Conservation (phyloP, 1,284 basidiomycete species). For the Fomitopsis palustris region DNA sequence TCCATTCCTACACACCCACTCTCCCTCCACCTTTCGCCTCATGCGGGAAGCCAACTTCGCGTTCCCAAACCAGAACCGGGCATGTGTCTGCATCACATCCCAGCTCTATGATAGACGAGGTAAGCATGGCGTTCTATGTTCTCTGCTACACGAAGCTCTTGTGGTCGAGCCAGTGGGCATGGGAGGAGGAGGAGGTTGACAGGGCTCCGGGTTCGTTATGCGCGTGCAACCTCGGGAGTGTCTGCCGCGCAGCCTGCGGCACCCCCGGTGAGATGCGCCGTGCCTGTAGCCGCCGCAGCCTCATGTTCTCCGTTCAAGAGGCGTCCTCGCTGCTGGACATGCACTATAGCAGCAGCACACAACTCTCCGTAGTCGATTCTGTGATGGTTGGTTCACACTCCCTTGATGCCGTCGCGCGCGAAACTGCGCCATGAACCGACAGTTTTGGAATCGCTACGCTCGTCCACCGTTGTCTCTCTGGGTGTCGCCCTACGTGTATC, state of each 20-base stretch:
- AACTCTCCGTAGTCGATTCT: not conserved
- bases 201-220: not conserved
- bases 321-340: too few relatives aligned
- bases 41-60: conserved; percentile 99
- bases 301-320: too few relatives aligned
- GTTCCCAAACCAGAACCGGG: conserved; percentile 93
- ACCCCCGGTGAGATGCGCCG: not conserved
- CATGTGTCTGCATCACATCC: conserved; percentile 91
- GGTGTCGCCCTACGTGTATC: too few relatives aligned
- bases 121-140: conserved; percentile 37
- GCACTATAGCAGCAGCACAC: not conserved
- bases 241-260: not conserved
- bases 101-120: conserved; percentile 96
- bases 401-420: not conserved
- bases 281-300: not conserved
- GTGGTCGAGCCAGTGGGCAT: not conserved
- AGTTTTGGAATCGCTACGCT: not conserved
- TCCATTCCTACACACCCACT: not conserved
- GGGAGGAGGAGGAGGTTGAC: not conserved
- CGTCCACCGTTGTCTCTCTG: not conserved
- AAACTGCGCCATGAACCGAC: not conserved
- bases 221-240: not conserved
- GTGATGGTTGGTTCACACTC: not conserved
- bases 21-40: conserved; percentile 4
- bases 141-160: not conserved